Evolutionary conservation across 331 rosid genomes (phyloP), one percentile per base, ranked within the genome.

Genomic region (Quercus tomentella): DNA sequence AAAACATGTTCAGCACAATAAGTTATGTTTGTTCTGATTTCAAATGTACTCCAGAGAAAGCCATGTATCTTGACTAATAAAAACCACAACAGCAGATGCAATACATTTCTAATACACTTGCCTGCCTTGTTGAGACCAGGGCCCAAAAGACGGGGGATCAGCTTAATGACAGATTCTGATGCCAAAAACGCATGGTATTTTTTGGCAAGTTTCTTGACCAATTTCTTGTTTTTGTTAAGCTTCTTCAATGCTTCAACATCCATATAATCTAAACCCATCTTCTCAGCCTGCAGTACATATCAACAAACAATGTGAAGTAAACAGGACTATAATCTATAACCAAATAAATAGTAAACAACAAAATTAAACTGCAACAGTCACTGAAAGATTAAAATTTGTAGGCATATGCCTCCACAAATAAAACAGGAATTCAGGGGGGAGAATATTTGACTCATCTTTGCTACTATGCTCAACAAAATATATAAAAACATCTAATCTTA

Each of bases 81-180:
- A 8, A 41, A 41, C 45, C 1, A 33, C 7, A 10, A 66, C 12
- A 18, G n/a, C 26, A 66, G 23, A 33, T 31, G 26, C n/a, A 33
- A 66, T 33, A 31, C 3, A 4, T 23, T 23, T 60, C 14, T 21
- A 37, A 26, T 77, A n/a, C 16, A 89, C 96, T 23, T 76, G 92
- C 97, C 97, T 77, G 97, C 97, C 84, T 91, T 91, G 83, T 92
- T 92, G 74, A 91, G 97, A 78, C 97, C 97, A 62, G 94, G 97
- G 62, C 97, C 96, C 81, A 92, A 77, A 45, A 91, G 94, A 75
- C 96, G 91, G 26, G 97, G 97, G 66, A 92, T 92, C 87, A 91
- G 96, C 86, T 91, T 93, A 11, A 91, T 93, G 3, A 89, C 92
- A 51, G 97, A 91, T 79, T 93, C 97, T 2, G 97, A 93, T 23